Evolutionary conservation across 2,329 filamentous ascomycete genomes (phyloP).

Genomic region (Colletotrichum sp.): DNA sequence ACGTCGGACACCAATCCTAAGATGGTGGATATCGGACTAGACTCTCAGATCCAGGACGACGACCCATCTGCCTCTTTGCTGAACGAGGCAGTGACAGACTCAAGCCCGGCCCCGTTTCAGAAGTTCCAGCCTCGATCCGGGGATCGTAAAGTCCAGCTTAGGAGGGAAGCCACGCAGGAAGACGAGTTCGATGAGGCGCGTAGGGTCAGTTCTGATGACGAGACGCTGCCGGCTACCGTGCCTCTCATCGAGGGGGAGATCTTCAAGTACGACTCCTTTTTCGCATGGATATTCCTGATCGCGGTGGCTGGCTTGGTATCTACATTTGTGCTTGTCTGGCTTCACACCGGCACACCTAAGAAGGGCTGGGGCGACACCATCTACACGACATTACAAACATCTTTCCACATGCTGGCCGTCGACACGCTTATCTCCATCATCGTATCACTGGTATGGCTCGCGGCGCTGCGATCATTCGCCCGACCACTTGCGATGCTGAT

Average conservation of each 20-base stretch:
- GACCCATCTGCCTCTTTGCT: constrained; percentile 67
- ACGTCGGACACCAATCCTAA: constrained; percentile 45
- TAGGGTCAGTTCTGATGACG: constrained; percentile 42
- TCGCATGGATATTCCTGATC: constrained; percentile 89
- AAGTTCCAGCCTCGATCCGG: constrained; percentile 53
- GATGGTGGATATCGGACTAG: constrained; percentile 88
- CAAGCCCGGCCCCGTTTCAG: constrained; percentile 67
- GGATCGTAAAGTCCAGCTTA: constrained; percentile 42
- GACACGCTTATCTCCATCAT: constrained; percentile 91
- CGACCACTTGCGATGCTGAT: constrained; percentile 82
- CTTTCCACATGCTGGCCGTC: constrained; percentile 86
- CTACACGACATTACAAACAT: constrained; percentile 85
- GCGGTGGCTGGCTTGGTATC: constrained; percentile 83
- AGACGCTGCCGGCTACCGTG: constrained; percentile 46
- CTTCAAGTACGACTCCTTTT: constrained; percentile 87
- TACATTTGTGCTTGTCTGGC: constrained; percentile 86
- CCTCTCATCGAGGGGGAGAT: constrained; percentile 68
- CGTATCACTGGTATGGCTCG: constrained; percentile 90
- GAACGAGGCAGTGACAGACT: constrained; percentile 56
- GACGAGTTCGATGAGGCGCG: constrained; percentile 51
- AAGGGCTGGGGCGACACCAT: constrained; percentile 88
- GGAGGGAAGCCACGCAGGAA: constrained; percentile 48
- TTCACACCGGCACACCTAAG: constrained; percentile 83
- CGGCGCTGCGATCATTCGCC: constrained; percentile 85
- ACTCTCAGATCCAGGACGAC: constrained; percentile 66